Evolutionary conservation across 129 eudicot genomes (phyloP), one percentile per base, ranked within the genome.

Genomic region (Chrysanthemum seticuspe): DNA sequence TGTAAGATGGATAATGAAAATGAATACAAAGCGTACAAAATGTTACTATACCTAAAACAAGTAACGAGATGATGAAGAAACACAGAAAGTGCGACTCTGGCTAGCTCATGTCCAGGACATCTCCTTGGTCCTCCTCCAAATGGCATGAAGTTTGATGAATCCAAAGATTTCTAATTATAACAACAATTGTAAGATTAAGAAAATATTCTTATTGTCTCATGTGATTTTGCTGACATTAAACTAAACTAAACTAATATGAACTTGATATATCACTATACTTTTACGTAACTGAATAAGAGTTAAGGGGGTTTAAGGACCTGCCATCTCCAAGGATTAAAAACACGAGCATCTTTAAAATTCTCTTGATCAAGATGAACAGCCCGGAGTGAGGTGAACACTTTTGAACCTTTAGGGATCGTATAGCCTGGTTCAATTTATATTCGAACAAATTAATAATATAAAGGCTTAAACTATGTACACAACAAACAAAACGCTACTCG

Each of bases 111-210:
- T 1, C 99, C 99, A 0, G 99, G 99, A 70, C 99, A 94, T 55
- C 92, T 87, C 81, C 99, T 80, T 1, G 96, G 96, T 53, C 97
- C 99, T 36, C 99, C 99, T 40, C 99, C 99, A 59, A 94, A 94
- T 19, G 99, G 99, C 54, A 85, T 83, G 85, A 87, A 94, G 83
- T 74, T 75, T 57, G 71, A 14, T 25, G 78, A 54, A 71, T 72
- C 86, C 3, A 82, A 69, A 51, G 77, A 74, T 51, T 65, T 75
- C 89, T 85, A 67, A 4, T 73, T 55, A 62, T 45, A 58, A 51
- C 13, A 14, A 53, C 1, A 67, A 0, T 62, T 47, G 13, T n/a
- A 36, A 36, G 51, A 65, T 52, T 7, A 1, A 51, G 64, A 8
- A 3, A 18, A 36, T 19, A 27, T 7, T 12, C 2, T 13, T 10